Conservation (phyloP, 2,329 filamentous ascomycete species). For the Arthrinium phaeospermum region DNA sequence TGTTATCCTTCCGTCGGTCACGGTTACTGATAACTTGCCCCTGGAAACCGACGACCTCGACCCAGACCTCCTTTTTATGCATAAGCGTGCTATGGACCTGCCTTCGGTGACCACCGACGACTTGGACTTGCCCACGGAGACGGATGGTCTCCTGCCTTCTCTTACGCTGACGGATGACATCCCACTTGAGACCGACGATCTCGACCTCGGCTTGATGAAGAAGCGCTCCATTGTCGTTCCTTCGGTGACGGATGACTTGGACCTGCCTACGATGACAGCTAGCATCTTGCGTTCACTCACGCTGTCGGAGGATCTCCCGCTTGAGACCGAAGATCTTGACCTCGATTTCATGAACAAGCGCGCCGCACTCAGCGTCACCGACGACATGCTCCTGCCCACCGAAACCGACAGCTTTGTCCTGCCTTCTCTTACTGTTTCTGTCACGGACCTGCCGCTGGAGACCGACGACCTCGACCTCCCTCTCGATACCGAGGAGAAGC, state of each 20-base stretch:
- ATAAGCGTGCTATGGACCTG: neutral
- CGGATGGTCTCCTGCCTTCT: neutral
- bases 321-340: neutral
- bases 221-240: neutral
- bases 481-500: neutral
- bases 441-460: neutral
- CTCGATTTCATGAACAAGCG: too few species aligned
- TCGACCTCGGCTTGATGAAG: neutral
- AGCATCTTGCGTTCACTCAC: neutral
- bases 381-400: neutral
- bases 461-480: neutral
- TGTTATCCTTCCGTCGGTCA: neutral
- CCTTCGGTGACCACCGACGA: neutral
- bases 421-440: neutral
- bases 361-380: neutral
- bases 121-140: neutral
- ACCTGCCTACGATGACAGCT: neutral
- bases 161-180: neutral
- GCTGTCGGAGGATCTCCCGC: neutral
- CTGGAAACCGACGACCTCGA: neutral
- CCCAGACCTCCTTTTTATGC: too few species aligned
- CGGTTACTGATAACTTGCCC: neutral
- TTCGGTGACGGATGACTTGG: neutral
- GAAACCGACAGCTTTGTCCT: neutral
- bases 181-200: neutral